Conservation (phyloP, 768 basidiomycete species). For the Ephemerocybe angulata region DNA sequence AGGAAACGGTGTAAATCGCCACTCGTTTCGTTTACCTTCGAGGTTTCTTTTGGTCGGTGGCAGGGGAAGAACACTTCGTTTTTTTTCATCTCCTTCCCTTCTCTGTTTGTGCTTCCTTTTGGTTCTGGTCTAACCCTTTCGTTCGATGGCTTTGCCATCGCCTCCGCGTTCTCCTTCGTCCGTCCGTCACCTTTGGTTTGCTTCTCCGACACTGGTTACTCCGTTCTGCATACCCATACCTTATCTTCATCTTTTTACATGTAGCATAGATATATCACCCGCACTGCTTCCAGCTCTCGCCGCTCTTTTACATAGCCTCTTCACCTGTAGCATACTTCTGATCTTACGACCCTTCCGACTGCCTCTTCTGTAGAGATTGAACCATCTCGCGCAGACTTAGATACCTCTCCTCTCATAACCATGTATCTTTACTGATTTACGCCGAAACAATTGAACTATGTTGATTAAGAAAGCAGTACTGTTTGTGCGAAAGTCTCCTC, state of each 20-base stretch:
- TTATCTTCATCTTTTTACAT: too few relatives aligned
- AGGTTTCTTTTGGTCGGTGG: slow-evolving; percentile 10
- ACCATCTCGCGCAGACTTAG: background rate
- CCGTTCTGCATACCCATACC: background rate
- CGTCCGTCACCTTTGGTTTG: background rate
- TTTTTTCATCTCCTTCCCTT: slow-evolving; percentile 6
- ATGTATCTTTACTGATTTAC: too few relatives aligned
- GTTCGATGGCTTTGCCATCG: background rate
- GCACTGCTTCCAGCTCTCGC: slow-evolving; percentile 3
- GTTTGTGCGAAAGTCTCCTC: too few relatives aligned
- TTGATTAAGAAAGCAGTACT: too few relatives aligned
- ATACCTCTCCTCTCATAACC: background rate
- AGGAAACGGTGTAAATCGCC: slow-evolving; percentile 31
- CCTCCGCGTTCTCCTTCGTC: background rate
- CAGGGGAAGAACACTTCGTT: too few relatives aligned
- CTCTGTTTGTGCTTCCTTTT: slow-evolving; percentile 1
- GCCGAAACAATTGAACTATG: too few relatives aligned
- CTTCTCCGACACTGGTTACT: too few relatives aligned
- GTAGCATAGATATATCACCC: slow-evolving; percentile 4
- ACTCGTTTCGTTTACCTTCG: background rate
- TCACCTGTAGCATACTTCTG: background rate
- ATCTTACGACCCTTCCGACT: background rate
- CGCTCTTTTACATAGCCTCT: background rate
- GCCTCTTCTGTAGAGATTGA: background rate
- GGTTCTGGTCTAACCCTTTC: slow-evolving; percentile 12